Evolutionary conservation across 2,329 filamentous ascomycete species (phyloP), one percentile per base, ranked within the genome.

Genomic region (Diplodia corticola): DNA sequence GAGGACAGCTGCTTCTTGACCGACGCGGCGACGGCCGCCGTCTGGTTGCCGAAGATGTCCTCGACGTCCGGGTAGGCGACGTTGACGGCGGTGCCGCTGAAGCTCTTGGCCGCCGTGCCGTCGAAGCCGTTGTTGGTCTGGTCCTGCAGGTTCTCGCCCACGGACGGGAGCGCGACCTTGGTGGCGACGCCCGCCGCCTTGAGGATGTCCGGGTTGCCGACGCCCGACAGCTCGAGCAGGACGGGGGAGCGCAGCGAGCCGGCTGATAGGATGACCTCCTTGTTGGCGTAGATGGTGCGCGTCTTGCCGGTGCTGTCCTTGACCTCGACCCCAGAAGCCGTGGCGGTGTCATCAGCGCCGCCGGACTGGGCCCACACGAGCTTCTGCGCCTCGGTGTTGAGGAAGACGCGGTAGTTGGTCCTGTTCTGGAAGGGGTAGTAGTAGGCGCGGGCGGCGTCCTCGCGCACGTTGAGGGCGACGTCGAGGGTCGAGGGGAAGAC

Each of bases 371-470:
- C 50, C 78, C 79, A 83, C 5, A 79, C 66, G 17, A 84, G 73
- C 30, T 73, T 74, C 49, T 78, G 78, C 0, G 77, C 82, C 1
- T 74, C 73, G 0, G 81, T 80, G 67, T 82, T 80, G 20, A 79
- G 68, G 33, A 82, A 76, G 1, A 83, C 70, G 3, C 80, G 70
- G 1, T 84, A 71, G 68, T 84, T 84, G 2, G 72, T 55, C 51
- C 82, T 73, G 50, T 69, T 61, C 20, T 73, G 67, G 57, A 71
- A 73, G 1, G 82, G 80, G 63, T 75, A 81, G 69, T 82, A 84
- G 68, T 82, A 84, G 4, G 81, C 80, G 17, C 80, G 73, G 4
- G 80, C 82, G 40, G 82, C 80, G 72, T 84, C 81, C 65, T 80
- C 77, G 12, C 82, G 77, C 12, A 80, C 72, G 67, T 78, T 73